A percentile compares a stretch with the other conserved stretches of the same genome.
Conservation (phyloP, 305 asterid species). For the Fraxinus baroniana region DNA sequence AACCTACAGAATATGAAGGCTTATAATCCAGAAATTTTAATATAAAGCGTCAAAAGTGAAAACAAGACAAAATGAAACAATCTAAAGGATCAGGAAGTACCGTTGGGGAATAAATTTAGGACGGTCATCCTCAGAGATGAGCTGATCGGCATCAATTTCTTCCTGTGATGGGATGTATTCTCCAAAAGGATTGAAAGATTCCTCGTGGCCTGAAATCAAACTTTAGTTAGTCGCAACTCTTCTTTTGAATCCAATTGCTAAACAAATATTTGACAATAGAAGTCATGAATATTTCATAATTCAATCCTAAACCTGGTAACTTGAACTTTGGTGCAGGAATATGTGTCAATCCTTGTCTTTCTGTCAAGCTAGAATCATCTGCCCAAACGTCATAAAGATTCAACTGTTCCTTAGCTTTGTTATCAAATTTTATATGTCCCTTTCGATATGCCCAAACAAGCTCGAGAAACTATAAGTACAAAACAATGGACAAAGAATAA, state of each 20-base stretch:
- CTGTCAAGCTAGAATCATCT: slow-evolving; percentile 70
- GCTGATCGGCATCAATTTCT: slow-evolving; percentile 81
- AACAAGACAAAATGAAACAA: slow-evolving; percentile 11
- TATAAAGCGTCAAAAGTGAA: slow-evolving; percentile 3
- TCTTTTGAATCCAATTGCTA: neutral
- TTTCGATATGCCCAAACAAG: slow-evolving; percentile 75
- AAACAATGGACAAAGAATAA: neutral
- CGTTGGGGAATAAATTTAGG: slow-evolving; percentile 86
- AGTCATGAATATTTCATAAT: neutral
- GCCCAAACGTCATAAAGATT: slow-evolving; percentile 62
- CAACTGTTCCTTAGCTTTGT: slow-evolving; percentile 73
- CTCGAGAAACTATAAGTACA: slow-evolving; percentile 57
- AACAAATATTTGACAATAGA: neutral
- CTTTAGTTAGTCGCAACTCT: slow-evolving; percentile 21
- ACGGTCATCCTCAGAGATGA: slow-evolving; percentile 90
- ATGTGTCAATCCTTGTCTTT: slow-evolving; percentile 79
- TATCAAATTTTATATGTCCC: slow-evolving; percentile 69
- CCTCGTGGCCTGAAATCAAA: slow-evolving; percentile 79
- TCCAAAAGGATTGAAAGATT: slow-evolving; percentile 84
- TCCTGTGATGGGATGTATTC: slow-evolving; percentile 93
- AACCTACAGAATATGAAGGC: slow-evolving; percentile 41
- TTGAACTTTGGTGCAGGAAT: slow-evolving; percentile 93
- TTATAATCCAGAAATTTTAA: slow-evolving; percentile 16
- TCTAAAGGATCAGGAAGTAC: slow-evolving; percentile 37
- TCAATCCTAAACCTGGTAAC: slow-evolving; percentile 57